Percentiles rank a stretch among this genome's conserved stretches.
Conservation (phyloP, 1,284 basidiomycete species). For the Pseudozyma tsukubaensis region DNA sequence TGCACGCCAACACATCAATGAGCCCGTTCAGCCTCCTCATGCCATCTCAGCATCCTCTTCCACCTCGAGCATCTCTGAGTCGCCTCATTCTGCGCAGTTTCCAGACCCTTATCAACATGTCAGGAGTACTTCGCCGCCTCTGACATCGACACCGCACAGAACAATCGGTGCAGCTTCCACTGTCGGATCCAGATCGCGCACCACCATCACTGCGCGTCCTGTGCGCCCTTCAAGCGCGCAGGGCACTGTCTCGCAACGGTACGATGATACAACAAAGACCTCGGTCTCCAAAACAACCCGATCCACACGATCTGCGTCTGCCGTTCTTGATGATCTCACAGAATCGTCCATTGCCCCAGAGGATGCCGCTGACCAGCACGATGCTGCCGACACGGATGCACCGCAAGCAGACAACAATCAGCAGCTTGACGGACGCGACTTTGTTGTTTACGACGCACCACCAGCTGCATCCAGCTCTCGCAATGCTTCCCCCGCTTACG, state of each 20-base stretch:
- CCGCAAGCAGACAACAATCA: neutral
- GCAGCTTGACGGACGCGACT: conserved; percentile 22
- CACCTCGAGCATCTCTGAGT: conserved; percentile 29
- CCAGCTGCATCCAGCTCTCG: conserved; percentile 13
- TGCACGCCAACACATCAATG: conserved; percentile 2
- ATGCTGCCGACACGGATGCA: conserved; percentile 1
- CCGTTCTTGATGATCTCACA: conserved; percentile 44
- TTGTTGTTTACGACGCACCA: conserved; percentile 35
- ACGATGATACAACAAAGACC: conserved; percentile 36
- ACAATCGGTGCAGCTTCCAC: conserved; percentile 37
- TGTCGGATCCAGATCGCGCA: conserved; percentile 39
- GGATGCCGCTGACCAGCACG: conserved; percentile 11
- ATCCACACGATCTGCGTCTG: conserved; percentile 36
- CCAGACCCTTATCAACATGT: conserved; percentile 41
- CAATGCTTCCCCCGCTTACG: conserved; percentile 7
- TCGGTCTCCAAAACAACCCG: conserved; percentile 28
- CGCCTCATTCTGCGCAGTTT: conserved; percentile 27
- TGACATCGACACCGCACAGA: conserved; percentile 47
- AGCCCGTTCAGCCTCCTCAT: neutral
- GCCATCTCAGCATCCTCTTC: conserved; percentile 35
- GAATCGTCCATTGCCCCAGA: conserved; percentile 46
- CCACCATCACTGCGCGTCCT: conserved; percentile 44
- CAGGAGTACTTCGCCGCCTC: conserved; percentile 37
- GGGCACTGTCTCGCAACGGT: conserved; percentile 15
- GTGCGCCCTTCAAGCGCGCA: conserved; percentile 17